Conservation (phyloP, 306 rosid genomes). For the Elaeagnus macrophylla region DNA sequence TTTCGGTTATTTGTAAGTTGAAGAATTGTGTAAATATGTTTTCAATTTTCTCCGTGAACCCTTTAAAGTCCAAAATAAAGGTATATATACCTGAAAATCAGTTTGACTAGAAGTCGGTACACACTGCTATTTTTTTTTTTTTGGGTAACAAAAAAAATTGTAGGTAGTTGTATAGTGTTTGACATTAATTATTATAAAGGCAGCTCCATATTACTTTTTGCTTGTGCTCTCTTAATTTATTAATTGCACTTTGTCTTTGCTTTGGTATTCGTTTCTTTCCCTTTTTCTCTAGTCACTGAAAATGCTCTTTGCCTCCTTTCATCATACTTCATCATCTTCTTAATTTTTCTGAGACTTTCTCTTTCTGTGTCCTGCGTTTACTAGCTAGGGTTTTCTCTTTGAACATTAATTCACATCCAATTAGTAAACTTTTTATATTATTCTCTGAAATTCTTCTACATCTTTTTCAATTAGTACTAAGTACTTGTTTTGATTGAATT, state of each 20-base stretch:
- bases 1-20: too few species aligned
- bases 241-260: slow-evolving; percentile 21
- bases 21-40: not conserved
- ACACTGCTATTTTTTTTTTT: too few species aligned
- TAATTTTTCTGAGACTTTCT: slow-evolving; percentile 27
- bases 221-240: slow-evolving; percentile 2
- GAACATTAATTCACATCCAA: slow-evolving; percentile 48
- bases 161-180: slow-evolving; percentile 7
- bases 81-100: not conserved
- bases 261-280: slow-evolving; percentile 17
- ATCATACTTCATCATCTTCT: slow-evolving; percentile 18
- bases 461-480: too few species aligned
- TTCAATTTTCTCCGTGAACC: not conserved
- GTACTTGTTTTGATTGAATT: too few species aligned
- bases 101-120: not conserved
- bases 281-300: slow-evolving; percentile 15
- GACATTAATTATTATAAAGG: slow-evolving; percentile 24
- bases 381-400: slow-evolving; percentile 43
- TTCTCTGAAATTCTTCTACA: too few species aligned
- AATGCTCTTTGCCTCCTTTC: slow-evolving; percentile 72
- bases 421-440: too few species aligned
- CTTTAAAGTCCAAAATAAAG: not conserved
- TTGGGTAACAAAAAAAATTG: slow-evolving; percentile 1
- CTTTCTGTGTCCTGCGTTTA: slow-evolving; percentile 22
- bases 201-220: slow-evolving; percentile 21